phyloP scores from a whole-genome alignment of 257 asterid species.

The Solanum corneliomulleri region DNA sequence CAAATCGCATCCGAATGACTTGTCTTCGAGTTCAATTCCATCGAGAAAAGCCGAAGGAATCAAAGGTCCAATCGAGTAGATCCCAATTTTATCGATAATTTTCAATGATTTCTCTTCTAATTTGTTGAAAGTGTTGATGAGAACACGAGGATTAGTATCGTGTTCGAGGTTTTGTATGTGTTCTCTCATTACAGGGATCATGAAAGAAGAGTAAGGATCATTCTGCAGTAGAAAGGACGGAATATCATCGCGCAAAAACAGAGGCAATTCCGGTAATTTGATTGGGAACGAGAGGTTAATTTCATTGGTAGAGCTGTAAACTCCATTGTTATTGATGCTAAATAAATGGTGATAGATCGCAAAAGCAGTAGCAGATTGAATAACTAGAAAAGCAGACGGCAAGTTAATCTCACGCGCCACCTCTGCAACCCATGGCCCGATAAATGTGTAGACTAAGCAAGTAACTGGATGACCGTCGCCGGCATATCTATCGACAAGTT shows the following conservation, averaged over 20 bases:
- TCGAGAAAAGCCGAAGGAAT: constrained; percentile 31
- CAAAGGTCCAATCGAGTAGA: constrained; percentile 37
- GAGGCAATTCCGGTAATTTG: constrained; percentile 37
- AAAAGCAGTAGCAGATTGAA: constrained; percentile 54
- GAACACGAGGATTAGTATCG: constrained; percentile 21
- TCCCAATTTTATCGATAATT: not conserved
- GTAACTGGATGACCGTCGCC: constrained; percentile 33
- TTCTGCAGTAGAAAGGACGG: constrained; percentile 33
- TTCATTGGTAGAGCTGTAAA: not conserved
- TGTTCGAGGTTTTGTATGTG: constrained; percentile 27
- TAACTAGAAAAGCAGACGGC: constrained; percentile 50
- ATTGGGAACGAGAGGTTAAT: constrained; percentile 2
- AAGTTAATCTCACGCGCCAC: constrained; percentile 40
- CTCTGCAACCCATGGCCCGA: constrained; percentile 43
- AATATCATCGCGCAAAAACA: constrained; percentile 27
- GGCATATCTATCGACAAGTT: not conserved
- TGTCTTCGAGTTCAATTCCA: constrained; percentile 8
- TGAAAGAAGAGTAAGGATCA: not conserved
- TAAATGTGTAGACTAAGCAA: constrained; percentile 31
- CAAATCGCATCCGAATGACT: constrained; percentile 25
- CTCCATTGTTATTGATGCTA: constrained; percentile 26
- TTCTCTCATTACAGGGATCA: constrained; percentile 18
- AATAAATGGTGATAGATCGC: constrained; percentile 40
- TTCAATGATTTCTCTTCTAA: constrained; percentile 24
- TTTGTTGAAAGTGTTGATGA: constrained; percentile 39